phyloP scores from a whole-genome alignment of 2,329 filamentous ascomycete genomes.

The Phaeosphaeriaceae sp. region DNA sequence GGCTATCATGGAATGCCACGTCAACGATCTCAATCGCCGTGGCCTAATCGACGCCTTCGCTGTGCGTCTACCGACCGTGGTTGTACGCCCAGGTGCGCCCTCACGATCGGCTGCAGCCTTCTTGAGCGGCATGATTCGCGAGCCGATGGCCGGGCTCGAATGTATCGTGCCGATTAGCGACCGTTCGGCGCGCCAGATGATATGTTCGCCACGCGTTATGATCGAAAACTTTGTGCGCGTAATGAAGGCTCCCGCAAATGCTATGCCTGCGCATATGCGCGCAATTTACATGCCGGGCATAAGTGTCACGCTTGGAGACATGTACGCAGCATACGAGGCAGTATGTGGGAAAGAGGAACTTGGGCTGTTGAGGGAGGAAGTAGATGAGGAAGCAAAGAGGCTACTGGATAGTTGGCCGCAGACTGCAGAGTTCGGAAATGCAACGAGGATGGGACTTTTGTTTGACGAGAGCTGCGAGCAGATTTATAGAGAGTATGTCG shows the following conservation, averaged over 20 bases:
- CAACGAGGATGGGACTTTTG: conserved; percentile 11
- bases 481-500: conserved; percentile 14
- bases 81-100: conserved; percentile 65
- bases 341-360: conserved; percentile 61
- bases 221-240: conserved; percentile 61
- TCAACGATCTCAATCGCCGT: conserved; percentile 67
- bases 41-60: conserved; percentile 58
- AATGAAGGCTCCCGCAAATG: conserved; percentile 55
- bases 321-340: conserved; percentile 61
- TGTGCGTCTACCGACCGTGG: conserved; percentile 66
- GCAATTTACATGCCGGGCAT: conserved; percentile 57
- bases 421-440: conserved; percentile 6
- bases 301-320: conserved; percentile 59
- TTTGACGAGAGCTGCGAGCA: conserved; percentile 14
- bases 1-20: conserved; percentile 63
- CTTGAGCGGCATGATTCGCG: conserved; percentile 68
- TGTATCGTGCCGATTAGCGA: conserved; percentile 54
- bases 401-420: conserved; percentile 12
- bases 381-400: conserved; percentile 10
- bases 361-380: conserved; percentile 54
- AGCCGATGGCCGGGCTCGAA: conserved; percentile 57
- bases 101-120: conserved; percentile 67
- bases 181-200: conserved; percentile 59
- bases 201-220: conserved; percentile 62
- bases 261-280: conserved; percentile 43